Evolutionary conservation across 164 flowering plant genomes (phyloP).

Genomic region (Macadamia integrifolia): DNA sequence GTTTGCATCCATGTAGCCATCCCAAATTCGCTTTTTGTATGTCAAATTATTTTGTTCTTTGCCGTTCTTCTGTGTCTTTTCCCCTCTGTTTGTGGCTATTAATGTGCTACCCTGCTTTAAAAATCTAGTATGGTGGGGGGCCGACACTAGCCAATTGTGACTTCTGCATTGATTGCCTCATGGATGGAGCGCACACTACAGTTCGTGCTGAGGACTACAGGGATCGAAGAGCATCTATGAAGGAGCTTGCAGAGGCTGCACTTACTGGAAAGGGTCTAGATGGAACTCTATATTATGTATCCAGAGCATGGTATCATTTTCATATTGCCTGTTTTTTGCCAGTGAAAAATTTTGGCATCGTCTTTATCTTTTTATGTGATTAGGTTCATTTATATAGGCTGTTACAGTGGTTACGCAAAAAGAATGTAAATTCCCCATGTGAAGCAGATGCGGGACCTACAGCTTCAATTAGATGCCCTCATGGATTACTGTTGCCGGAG

Average conservation of each 20-base stretch:
- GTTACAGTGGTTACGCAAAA: constrained; percentile 86
- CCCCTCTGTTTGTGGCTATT: neutral
- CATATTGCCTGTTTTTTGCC: neutral
- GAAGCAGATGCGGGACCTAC: constrained; percentile 95
- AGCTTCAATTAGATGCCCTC: constrained; percentile 73
- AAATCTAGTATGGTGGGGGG: constrained; percentile 49
- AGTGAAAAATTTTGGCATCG: neutral
- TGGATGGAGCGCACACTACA: constrained; percentile 44
- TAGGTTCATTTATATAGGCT: constrained; percentile 42
- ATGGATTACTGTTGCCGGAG: constrained; percentile 82
- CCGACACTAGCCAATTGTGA: constrained; percentile 55
- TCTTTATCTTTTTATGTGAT: neutral
- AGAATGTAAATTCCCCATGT: constrained; percentile 65
- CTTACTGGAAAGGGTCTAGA: constrained; percentile 64
- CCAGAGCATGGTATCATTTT: constrained; percentile 64
- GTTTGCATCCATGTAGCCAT: no score
- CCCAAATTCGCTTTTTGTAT: no score
- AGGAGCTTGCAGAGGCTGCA: constrained; percentile 66
- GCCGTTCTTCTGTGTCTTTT: neutral
- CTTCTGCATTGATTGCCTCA: constrained; percentile 62
- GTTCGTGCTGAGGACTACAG: constrained; percentile 64
- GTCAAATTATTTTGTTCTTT: no score
- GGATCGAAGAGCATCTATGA: constrained; percentile 65
- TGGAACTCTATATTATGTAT: constrained; percentile 55
- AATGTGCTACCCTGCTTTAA: constrained; percentile 7